Evolutionary conservation across 345 rosid genomes (phyloP).

Genomic region (Lepidium sativum): DNA sequence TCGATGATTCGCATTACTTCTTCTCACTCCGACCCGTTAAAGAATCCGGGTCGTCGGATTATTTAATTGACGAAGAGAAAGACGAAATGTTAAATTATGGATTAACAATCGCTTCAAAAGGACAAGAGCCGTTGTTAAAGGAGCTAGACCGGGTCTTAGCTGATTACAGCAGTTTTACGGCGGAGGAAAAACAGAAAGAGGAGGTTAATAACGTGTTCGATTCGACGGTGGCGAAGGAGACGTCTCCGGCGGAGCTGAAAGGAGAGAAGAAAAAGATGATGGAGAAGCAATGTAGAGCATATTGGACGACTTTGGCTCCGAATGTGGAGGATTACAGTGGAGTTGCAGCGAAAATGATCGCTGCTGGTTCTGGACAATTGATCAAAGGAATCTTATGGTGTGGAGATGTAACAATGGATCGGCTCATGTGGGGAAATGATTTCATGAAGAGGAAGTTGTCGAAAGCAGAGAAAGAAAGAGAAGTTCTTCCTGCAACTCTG

Average conservation of each 20-base stretch:
- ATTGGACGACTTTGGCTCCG: slow-evolving; percentile 93
- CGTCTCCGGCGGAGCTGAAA: slow-evolving; percentile 51
- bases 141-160: slow-evolving; percentile 50
- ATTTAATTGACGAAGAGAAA: slow-evolving; percentile 24
- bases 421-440: slow-evolving; percentile 74
- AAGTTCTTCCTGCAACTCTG: slow-evolving; percentile 52
- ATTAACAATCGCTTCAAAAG: slow-evolving; percentile 73
- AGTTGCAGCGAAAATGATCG: slow-evolving; percentile 56
- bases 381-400: slow-evolving; percentile 93
- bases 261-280: slow-evolving; percentile 41
- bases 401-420: slow-evolving; percentile 81
- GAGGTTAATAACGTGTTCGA: slow-evolving; percentile 29
- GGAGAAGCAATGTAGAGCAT: slow-evolving; percentile 56
- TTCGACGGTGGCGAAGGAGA: slow-evolving; percentile 42
- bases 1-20: slow-evolving; percentile 87
- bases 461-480: slow-evolving; percentile 30
- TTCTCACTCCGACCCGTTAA: slow-evolving; percentile 48
- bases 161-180: slow-evolving; percentile 47
- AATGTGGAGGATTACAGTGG: slow-evolving; percentile 89
- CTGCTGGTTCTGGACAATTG: slow-evolving; percentile 70
- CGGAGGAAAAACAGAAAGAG: slow-evolving; percentile 20
- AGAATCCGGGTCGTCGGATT: slow-evolving; percentile 27
- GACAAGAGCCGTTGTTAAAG: slow-evolving; percentile 54
- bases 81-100: slow-evolving; percentile 58
- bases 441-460: slow-evolving; percentile 55